Percentiles rank a stretch among this genome's conserved stretches.
phyloP scores from a whole-genome alignment of 2,329 filamentous ascomycete species.

The Biscogniauxia marginata region DNA sequence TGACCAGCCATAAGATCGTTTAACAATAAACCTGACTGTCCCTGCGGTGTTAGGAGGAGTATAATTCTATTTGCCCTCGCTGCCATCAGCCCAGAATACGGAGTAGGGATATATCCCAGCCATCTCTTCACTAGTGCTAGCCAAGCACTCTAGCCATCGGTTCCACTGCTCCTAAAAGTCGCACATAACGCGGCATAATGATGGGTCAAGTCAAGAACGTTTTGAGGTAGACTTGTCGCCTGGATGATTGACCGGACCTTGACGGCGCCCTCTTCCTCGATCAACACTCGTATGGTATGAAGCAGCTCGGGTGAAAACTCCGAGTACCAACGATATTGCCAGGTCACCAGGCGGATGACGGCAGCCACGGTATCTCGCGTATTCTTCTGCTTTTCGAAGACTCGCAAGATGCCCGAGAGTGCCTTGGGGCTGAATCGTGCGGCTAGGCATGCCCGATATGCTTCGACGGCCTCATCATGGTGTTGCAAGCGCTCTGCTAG shows the following conservation, averaged over 20 bases:
- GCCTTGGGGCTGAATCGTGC: conserved; percentile 93
- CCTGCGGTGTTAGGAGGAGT: too few relatives aligned
- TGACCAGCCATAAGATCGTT: too few relatives aligned
- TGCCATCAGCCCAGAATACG: too few relatives aligned
- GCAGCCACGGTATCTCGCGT: conserved; percentile 78
- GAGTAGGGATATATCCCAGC: too few relatives aligned
- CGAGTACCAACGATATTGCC: conserved; percentile 99
- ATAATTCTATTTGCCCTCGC: too few relatives aligned
- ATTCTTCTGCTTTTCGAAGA: conserved; percentile 75
- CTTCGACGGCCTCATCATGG: conserved; percentile 85
- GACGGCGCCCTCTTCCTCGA: conserved; percentile 95
- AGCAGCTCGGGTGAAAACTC: conserved; percentile 95
- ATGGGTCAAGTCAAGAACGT: conserved; percentile 90
- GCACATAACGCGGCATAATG: conserved; percentile 94
- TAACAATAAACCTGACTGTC: too few relatives aligned
- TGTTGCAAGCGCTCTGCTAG: conserved; percentile 92
- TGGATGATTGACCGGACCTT: conserved; percentile 98
- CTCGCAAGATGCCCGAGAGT: conserved; percentile 76
- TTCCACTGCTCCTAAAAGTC: conserved; percentile 91
- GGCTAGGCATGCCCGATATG: conserved; percentile 82
- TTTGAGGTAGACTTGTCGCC: conserved; percentile 88
- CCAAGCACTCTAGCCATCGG: conserved; percentile 63
- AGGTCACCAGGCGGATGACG: conserved; percentile 89
- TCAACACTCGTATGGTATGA: conserved; percentile 83
- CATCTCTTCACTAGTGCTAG: not conserved